Evolutionary conservation across 192 early-diverging fungal species (phyloP), one percentile per base, ranked within the genome.

Genomic region (Backusella mclennaniae): DNA sequence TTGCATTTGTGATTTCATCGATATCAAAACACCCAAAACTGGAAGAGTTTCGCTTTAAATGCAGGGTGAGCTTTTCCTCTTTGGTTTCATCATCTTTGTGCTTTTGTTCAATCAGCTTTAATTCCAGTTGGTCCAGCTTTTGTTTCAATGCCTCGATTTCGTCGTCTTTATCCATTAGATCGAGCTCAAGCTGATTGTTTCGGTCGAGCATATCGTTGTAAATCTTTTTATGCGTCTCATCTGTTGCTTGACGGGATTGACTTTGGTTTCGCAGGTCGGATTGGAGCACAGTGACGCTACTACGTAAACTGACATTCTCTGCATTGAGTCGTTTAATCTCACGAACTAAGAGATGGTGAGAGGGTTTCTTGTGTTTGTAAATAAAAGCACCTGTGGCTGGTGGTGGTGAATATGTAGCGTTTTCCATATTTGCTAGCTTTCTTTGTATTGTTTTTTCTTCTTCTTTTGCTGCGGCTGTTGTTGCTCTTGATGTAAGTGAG

Each of bases 251-350:
- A 6, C 82, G 78, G 63, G 75, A 69, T 39, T 80, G 35, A 1
- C 73, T 19, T 29, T 77, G 76, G 11, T 71, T 52, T 11, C 73
- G 71, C 0, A 83, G 26, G 31, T 83, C 82, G 12, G 72, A 67
- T 70, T 75, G 75, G 4, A 80, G 66, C 0, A 83, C 63, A 23
- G 67, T 29, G 23, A 83, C 72, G 19, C 75, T 76, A 14, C 46
- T 49, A 42, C 53, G 70, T 6, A 83, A 41, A 17, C 53, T 46
- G 0, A 66, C 76, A 72, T 83, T 83, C 56, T 83, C 82, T 31
- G 67, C 35, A 7, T 73, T 75, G 17, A 83, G 36, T 23, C 78
- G 75, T 21, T 78, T 75, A 19, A 83, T 71, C 68, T 83, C 82
- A 31, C 82, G 78, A 1, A 72, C 8, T 14, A 83, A 23, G 12